Evolutionary conservation across 192 early-diverging fungal genomes (phyloP).

Genomic region (Podila epicladia): DNA sequence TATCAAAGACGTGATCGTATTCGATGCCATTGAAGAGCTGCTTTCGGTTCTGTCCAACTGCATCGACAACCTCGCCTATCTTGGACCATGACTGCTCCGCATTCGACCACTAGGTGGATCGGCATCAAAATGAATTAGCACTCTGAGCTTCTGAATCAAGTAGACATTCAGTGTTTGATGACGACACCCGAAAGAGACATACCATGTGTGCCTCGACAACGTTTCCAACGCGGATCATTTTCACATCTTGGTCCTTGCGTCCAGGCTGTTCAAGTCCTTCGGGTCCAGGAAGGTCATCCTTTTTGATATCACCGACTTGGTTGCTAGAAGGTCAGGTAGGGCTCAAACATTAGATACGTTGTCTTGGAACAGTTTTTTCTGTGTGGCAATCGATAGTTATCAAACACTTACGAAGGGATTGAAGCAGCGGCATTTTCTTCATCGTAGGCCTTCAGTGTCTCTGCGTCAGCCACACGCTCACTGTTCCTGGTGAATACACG

Average conservation of each 20-base stretch:
- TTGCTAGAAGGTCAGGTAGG: slow-evolving; percentile 49
- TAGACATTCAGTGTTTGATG: too few species aligned
- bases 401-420: slow-evolving; percentile 66
- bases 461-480: slow-evolving; percentile 69
- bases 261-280: slow-evolving; percentile 80
- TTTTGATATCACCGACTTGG: slow-evolving; percentile 87
- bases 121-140: neutral
- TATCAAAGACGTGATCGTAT: slow-evolving; percentile 98
- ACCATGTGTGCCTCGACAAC: slow-evolving; percentile 86
- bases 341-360: too few species aligned
- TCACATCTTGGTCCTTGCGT: slow-evolving; percentile 83
- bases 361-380: neutral
- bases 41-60: slow-evolving; percentile 78
- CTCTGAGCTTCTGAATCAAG: neutral
- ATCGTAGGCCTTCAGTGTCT: slow-evolving; percentile 57
- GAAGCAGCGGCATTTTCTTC: slow-evolving; percentile 62
- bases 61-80: slow-evolving; percentile 94
- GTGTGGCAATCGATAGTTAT: too few species aligned
- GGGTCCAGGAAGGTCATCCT: slow-evolving; percentile 78
- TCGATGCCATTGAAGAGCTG: slow-evolving; percentile 86
- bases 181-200: neutral
- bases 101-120: slow-evolving; percentile 70
- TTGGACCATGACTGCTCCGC: slow-evolving; percentile 77
- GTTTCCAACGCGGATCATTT: slow-evolving; percentile 85
- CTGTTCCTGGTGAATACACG: slow-evolving; percentile 79